Conservation (phyloP, 1,284 basidiomycete species). For the Fomes fomentarius region DNA sequence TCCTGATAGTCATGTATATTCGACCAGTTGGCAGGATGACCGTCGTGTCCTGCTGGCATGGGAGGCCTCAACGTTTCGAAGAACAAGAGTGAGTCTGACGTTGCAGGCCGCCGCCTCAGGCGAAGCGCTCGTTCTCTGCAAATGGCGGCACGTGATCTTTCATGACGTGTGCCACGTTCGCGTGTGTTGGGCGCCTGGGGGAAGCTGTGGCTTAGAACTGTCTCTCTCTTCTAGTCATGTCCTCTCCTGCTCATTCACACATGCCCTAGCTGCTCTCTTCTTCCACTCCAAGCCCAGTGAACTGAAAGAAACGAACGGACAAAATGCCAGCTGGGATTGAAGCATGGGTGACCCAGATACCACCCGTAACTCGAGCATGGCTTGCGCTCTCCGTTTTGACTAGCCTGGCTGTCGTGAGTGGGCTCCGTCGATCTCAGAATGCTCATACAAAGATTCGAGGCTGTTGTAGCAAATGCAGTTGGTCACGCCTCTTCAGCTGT, state of each 20-base stretch:
- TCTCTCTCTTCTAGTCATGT: not conserved
- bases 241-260: not conserved
- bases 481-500: constrained; percentile 88
- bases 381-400: constrained; percentile 76
- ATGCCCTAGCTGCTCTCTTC: not conserved
- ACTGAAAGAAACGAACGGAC: too few species aligned
- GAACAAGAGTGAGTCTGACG: too few species aligned
- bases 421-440: not conserved
- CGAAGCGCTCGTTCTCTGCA: too few species aligned
- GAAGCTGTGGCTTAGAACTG: not conserved
- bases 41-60: too few species aligned
- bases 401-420: constrained; percentile 82
- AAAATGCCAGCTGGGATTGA: constrained; percentile 79
- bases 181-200: constrained; percentile 5
- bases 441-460: not conserved
- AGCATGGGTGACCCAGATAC: constrained; percentile 86
- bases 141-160: constrained; percentile 11
- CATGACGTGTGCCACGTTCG: constrained; percentile 22
- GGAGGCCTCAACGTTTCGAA: too few species aligned
- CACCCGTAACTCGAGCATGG: constrained; percentile 88
- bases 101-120: too few species aligned
- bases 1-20: too few species aligned
- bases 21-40: too few species aligned
- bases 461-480: constrained; percentile 83
- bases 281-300: too few species aligned